These are phyloP conservation scores for Camellia japonica DNA, from an alignment of 148 eudicot genomes.

Conservation along the genomic window DNA sequence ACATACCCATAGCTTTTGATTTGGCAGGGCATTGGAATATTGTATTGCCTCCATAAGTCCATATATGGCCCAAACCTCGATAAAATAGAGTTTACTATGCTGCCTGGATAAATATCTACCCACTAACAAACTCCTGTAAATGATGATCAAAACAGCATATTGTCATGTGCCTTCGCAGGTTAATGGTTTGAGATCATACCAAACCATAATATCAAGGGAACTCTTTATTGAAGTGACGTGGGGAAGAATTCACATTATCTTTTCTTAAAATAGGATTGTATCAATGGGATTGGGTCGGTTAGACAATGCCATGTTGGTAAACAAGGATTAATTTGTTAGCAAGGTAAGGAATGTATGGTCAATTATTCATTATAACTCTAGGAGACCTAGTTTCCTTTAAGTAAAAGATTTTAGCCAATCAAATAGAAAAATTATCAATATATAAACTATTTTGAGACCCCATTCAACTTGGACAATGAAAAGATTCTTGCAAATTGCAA, in stretches of 20 bases:
- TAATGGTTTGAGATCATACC: not conserved
- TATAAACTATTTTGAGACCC: not conserved
- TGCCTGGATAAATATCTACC: too few relatives aligned
- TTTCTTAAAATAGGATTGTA: not conserved
- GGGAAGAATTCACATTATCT: not conserved
- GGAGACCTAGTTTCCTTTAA: not conserved
- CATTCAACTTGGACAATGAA: not conserved
- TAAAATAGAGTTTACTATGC: too few relatives aligned
- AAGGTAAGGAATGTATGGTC: not conserved
- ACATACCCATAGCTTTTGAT: too few relatives aligned
- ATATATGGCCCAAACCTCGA: too few relatives aligned
- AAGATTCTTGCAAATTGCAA: not conserved
- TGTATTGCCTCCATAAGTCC: too few relatives aligned
- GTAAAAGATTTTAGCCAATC: not conserved
- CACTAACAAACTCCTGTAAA: too few relatives aligned
- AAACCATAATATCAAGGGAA: not conserved
- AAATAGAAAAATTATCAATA: not conserved
- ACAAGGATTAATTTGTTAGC: not conserved
- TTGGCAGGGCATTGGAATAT: too few relatives aligned
- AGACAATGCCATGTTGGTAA: not conserved
- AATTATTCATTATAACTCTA: not conserved
- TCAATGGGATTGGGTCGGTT: not conserved
- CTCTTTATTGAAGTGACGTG: not conserved
- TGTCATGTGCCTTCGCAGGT: not conserved
- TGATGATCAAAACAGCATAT: too few relatives aligned